Evolutionary conservation across 148 eudicot genomes (phyloP).

Genomic region (Tetragonia tetragonoides): DNA sequence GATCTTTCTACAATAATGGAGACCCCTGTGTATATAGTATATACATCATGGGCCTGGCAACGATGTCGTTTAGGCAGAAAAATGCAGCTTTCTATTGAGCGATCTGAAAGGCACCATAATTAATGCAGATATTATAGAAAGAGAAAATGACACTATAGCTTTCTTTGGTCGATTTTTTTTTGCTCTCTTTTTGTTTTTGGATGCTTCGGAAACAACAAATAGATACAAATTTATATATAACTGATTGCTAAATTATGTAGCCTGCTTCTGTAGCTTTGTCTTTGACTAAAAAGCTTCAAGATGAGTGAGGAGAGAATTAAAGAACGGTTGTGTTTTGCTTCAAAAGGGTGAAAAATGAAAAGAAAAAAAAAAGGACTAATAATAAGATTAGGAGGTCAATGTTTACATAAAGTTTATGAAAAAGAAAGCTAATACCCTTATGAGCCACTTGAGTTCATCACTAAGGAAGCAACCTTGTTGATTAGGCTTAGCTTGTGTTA

Average conservation of each 20-base stretch:
- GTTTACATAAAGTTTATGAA: slow-evolving; percentile 18
- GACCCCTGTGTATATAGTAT: neutral
- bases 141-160: slow-evolving; percentile 11
- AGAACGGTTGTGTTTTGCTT: slow-evolving; percentile 1
- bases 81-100: neutral
- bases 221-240: neutral
- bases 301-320: neutral
- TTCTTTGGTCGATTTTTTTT: slow-evolving; percentile 4
- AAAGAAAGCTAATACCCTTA: slow-evolving; percentile 3
- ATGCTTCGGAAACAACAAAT: neutral
- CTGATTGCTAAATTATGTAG: neutral
- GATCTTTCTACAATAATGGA: slow-evolving; percentile 18
- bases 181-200: neutral
- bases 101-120: neutral
- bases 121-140: no score
- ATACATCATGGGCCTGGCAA: no score
- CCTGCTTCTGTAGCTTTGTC: slow-evolving; percentile 10
- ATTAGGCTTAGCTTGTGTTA: no score
- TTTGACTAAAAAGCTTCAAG: slow-evolving; percentile 20
- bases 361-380: neutral
- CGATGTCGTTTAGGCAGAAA: neutral
- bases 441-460: neutral
- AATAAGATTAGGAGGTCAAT: slow-evolving; percentile 1
- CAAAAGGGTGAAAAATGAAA: neutral
- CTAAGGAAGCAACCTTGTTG: no score